Percentiles rank a stretch among this genome's conserved stretches.
These are phyloP conservation scores for Spizellomyces sp. DNA, from an alignment of 192 early-diverging fungal species.

Conservation along the genomic window DNA sequence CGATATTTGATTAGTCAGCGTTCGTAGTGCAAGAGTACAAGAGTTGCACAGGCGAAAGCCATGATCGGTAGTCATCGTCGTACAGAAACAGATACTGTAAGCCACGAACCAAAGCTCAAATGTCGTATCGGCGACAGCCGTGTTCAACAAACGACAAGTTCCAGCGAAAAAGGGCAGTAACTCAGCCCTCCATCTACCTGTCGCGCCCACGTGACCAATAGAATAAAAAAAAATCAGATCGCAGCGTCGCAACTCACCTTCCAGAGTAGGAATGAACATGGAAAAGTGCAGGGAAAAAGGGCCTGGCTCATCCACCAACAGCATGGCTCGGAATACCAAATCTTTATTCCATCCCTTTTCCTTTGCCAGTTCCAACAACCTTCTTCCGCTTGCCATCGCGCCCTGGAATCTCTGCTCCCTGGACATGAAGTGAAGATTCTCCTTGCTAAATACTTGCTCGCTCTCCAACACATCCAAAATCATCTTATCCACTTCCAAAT, in stretches of 20 bases:
- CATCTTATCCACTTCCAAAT: slow-evolving; percentile 57
- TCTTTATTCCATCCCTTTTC: slow-evolving; percentile 59
- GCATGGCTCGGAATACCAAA: slow-evolving; percentile 51
- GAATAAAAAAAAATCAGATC: too few relatives aligned
- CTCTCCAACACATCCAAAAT: slow-evolving; percentile 62
- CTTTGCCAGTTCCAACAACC: slow-evolving; percentile 63
- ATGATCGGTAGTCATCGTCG: too few relatives aligned
- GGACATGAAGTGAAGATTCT: slow-evolving; percentile 69
- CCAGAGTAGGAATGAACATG: slow-evolving; percentile 85
- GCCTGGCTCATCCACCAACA: slow-evolving; percentile 64
- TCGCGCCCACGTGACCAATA: too few relatives aligned
- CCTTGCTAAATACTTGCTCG: slow-evolving; percentile 75
- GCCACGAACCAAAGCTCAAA: too few relatives aligned
- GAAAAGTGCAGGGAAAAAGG: slow-evolving; percentile 72
- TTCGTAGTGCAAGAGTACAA: too few relatives aligned
- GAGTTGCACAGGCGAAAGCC: too few relatives aligned
- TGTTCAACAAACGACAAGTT: too few relatives aligned
- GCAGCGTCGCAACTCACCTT: background rate
- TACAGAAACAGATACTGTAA: too few relatives aligned
- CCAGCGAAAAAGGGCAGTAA: too few relatives aligned
- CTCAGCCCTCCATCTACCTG: too few relatives aligned
- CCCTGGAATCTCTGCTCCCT: slow-evolving; percentile 68
- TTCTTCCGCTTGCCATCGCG: slow-evolving; percentile 62
- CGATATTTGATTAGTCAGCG: too few relatives aligned
- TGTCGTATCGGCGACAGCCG: too few relatives aligned